Base-by-base conservation (phyloP, 306 rosid species). In the Spatholobus suberectus region DNA sequence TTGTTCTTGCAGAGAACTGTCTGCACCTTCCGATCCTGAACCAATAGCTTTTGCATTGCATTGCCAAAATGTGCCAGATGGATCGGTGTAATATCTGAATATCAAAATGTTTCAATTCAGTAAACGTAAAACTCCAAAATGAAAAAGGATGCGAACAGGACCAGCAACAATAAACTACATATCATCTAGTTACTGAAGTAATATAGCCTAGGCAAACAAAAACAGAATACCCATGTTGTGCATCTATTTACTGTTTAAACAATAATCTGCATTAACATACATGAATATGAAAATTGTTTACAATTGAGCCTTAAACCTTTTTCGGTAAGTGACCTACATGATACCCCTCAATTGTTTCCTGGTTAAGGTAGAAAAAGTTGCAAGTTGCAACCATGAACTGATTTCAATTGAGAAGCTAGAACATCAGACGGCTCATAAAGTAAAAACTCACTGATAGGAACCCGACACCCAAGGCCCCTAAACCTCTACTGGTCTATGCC, bases 1-100 rank as follows among this genome's bases (percentile, higher is more conserved):
- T 73, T 96, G 99, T 87, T 96, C 99, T 85, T 96, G 99, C 82
- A 96, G 94, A 83, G 99, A 93, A 82, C 97, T 96, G 79, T 96
- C 99, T 20, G 99, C 99, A 32, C 98, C 99, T 89, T 96, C 99
- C 3, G 98, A 96, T 55, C 99, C 99, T 20, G 99, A 96, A 24
- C 99, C 99, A 71, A 96, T 96, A 76, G 99, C 99, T 85, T 96
- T 96, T 70, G 93, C 99, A 85, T 90, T 91, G 96, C 99, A 96
- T 91, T 96, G 99, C 99, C 99, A 96, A 82, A 96, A 96, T 18
- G 99, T 96, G 82, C 99, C 99, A 75, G 99, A 96, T 47, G 99
- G 99, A 89, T 96, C 99, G 21, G 99, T 96, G 70, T 93, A 86
- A 86, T 93, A 96, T 70, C 99, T 96, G 88, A 87, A 87, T 63